Base-by-base conservation (phyloP, 345 rosid species). In the Combretum micranthum region DNA sequence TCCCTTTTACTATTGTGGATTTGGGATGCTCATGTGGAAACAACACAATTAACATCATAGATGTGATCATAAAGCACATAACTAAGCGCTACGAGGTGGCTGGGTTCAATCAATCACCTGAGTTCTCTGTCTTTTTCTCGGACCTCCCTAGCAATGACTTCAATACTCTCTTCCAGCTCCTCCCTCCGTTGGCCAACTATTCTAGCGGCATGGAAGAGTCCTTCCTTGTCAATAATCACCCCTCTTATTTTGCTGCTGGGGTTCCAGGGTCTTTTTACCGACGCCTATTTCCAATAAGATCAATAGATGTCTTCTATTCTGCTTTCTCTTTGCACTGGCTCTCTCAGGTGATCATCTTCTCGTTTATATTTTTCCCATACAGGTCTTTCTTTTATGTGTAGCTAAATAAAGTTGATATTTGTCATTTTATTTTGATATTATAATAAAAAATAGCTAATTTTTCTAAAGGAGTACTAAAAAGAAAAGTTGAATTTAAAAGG, bases 301-400 rank as follows among this genome's bases (percentile, higher is more conserved):
- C 96, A 2, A 70, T 92, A 23, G 75, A 92, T 60, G 63, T 92
- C 47, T 92, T 92, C 61, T 90, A 92, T 73, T 92, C 98, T 1
- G 90, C 96, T 12, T 92, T 92, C 63, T 92, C 92, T 18, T 70
- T 92, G 77, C 98, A 92, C 46, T 92, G 98, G 98, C 90, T 92
- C 54, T 92, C 98, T 32, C 96, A 92, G 98, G 98, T 64, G 23
- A n/a, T 15, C 52, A 5, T 18, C 43, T 56, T 17, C 19, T 4
- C 19, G 49, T 46, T 1, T 46, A 15, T 46, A n/a, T n/a, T n/a
- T n/a, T n/a, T n/a, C n/a, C n/a, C n/a, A n/a, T n/a, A n/a, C n/a
- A n/a, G n/a, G n/a, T n/a, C n/a, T 0, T 3, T 15, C n/a, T 14
- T 18, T 42, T 1, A 16, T 50, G 15, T n/a, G n/a, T n/a, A n/a